Conservation (phyloP, 768 basidiomycete species). For the Lactarius psammicola region DNA sequence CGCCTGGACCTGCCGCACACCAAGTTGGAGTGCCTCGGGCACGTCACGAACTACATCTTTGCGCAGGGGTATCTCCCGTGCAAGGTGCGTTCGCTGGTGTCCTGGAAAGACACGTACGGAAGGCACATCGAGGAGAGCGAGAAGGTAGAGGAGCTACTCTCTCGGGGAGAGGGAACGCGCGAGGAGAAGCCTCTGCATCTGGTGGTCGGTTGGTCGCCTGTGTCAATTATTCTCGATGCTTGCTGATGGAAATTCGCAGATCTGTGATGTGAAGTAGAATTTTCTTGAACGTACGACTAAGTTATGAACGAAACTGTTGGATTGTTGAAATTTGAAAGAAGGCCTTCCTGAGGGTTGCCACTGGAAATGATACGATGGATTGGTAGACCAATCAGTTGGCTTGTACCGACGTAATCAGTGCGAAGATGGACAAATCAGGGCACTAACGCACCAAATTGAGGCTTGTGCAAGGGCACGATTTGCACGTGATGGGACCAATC, state of each 20-base stretch:
- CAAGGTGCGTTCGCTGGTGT: slow-evolving; percentile 40
- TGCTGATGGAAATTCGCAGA: background rate
- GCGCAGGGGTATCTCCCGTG: slow-evolving; percentile 39
- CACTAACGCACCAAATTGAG: slow-evolving; percentile 71
- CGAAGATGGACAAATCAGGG: slow-evolving; percentile 59
- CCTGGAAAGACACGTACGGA: slow-evolving; percentile 44
- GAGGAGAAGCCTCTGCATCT: slow-evolving; percentile 41
- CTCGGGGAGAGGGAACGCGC: slow-evolving; percentile 36
- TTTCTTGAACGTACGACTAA: too few species aligned
- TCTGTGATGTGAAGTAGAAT: too few species aligned
- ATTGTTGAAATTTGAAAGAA: too few species aligned
- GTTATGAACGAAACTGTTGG: too few species aligned
- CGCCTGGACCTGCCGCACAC: slow-evolving; percentile 38
- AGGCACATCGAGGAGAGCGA: slow-evolving; percentile 35
- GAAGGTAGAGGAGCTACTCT: slow-evolving; percentile 33
- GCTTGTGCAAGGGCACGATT: slow-evolving; percentile 43
- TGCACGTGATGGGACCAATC: background rate
- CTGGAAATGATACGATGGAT: background rate
- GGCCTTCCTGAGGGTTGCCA: too few species aligned
- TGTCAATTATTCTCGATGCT: background rate
- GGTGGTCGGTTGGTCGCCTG: slow-evolving; percentile 36
- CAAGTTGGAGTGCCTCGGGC: slow-evolving; percentile 43
- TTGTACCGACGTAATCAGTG: slow-evolving; percentile 65
- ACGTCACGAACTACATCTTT: slow-evolving; percentile 51
- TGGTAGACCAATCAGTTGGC: slow-evolving; percentile 59